These are phyloP conservation scores for Primulina eburnea DNA, from an alignment of 257 asterid genomes.

Conservation along the genomic window DNA sequence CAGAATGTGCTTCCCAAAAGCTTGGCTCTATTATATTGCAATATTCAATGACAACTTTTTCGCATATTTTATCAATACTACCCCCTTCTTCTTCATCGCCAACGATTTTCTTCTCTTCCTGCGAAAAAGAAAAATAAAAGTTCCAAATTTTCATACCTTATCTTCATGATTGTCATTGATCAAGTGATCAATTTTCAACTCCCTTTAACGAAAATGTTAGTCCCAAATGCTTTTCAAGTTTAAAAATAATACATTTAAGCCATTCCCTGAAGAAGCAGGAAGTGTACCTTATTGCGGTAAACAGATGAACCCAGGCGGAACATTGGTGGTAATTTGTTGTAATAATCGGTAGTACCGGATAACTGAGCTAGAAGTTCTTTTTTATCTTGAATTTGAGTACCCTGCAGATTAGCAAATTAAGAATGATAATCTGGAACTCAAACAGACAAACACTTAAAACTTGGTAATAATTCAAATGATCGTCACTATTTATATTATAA, in stretches of 20 bases:
- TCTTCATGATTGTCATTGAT: not conserved
- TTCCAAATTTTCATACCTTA: no score
- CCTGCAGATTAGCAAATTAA: conserved; percentile 42
- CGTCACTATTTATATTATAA: not conserved
- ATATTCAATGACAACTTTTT: not conserved
- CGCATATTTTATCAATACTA: not conserved
- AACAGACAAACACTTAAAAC: not conserved
- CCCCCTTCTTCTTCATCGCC: not conserved
- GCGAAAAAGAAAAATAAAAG: not conserved
- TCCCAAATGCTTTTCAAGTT: no score
- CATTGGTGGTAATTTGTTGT: conserved; percentile 52
- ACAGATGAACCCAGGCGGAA: conserved; percentile 80
- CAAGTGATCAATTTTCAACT: no score
- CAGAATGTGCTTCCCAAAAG: not conserved
- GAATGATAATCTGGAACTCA: not conserved
- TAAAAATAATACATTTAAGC: no score
- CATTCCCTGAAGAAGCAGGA: not conserved
- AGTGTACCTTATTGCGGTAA: conserved; percentile 58
- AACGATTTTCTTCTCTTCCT: not conserved
- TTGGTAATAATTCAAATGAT: not conserved
- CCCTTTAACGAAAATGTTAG: no score
- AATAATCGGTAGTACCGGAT: conserved; percentile 49
- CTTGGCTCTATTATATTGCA: not conserved
- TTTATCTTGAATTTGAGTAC: conserved; percentile 82
- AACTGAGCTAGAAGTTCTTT: conserved; percentile 51